Percentiles rank a stretch among this genome's conserved stretches.
Evolutionary conservation across 1,284 basidiomycete species (phyloP).

Genomic region (Xerocomus amazonicus): DNA sequence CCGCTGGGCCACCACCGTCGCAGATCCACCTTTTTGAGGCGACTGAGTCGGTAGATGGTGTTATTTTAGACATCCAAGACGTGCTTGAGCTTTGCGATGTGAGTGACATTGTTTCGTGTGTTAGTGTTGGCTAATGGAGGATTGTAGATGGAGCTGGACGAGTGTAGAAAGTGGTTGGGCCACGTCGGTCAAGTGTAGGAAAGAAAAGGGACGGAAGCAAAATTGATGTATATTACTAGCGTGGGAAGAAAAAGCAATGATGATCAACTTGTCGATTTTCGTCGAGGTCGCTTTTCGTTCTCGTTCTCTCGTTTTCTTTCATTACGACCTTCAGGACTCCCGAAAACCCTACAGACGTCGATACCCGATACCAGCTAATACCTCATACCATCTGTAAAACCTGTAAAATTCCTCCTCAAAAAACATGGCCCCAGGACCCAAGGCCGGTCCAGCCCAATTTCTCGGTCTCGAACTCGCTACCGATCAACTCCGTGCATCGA

Average conservation of each 20-base stretch:
- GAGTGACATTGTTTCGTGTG: slow-evolving; percentile 13
- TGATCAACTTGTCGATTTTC: slow-evolving; percentile 12
- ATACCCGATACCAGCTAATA: slow-evolving; percentile 33
- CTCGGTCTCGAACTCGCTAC: slow-evolving; percentile 76
- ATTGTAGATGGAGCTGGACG: slow-evolving; percentile 24
- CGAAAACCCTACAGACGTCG: slow-evolving; percentile 12
- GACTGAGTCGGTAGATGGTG: slow-evolving; percentile 34
- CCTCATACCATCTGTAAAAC: slow-evolving; percentile 3
- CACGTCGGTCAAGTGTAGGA: slow-evolving; percentile 2
- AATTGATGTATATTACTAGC: slow-evolving; percentile 11
- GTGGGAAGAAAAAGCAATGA: slow-evolving; percentile 26
- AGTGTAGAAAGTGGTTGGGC: slow-evolving; percentile 25
- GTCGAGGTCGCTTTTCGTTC: slow-evolving; percentile 13
- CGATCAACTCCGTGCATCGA: slow-evolving; percentile 73
- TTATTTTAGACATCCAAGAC: slow-evolving; percentile 45
- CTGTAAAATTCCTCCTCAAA: slow-evolving; percentile 8
- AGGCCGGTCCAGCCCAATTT: slow-evolving; percentile 60
- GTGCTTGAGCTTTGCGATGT: slow-evolving; percentile 43
- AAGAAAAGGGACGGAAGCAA: background rate
- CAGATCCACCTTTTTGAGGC: slow-evolving; percentile 31
- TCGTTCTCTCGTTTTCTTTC: slow-evolving; percentile 4
- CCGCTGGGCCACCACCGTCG: slow-evolving; percentile 13
- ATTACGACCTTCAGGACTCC: slow-evolving; percentile 23
- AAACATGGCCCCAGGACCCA: slow-evolving; percentile 48
- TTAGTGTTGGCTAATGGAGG: background rate